phyloP scores from a whole-genome alignment of 257 asterid genomes.

The Mitragyna speciosa region DNA sequence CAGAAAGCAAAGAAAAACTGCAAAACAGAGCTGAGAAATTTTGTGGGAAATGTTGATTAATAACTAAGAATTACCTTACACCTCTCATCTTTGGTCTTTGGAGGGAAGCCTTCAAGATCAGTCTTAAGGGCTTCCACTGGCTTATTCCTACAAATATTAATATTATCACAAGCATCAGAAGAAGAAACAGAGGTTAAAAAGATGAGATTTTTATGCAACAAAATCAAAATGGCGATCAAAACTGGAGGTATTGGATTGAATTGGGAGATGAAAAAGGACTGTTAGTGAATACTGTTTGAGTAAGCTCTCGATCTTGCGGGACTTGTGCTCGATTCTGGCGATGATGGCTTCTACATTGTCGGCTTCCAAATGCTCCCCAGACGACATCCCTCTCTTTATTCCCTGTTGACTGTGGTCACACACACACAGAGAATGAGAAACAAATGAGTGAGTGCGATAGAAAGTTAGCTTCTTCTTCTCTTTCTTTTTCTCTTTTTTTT shows the following conservation, averaged over 20 bases:
- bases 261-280: neutral
- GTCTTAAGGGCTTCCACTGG: constrained; percentile 99
- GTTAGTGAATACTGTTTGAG: constrained; percentile 64
- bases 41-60: neutral
- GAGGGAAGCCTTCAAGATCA: constrained; percentile 95
- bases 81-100: constrained; percentile 89
- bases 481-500: no score
- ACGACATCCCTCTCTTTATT: neutral
- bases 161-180: neutral
- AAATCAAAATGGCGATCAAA: neutral
- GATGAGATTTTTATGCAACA: neutral
- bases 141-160: constrained; percentile 55
- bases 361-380: constrained; percentile 58
- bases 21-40: neutral
- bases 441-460: no score
- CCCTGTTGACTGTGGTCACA: neutral
- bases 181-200: neutral
- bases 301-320: constrained; percentile 96
- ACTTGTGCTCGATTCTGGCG: constrained; percentile 90
- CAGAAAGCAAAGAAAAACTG: neutral
- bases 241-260: neutral
- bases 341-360: constrained; percentile 89
- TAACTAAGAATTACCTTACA: constrained; percentile 60
- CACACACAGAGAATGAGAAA: neutral
- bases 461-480: no score